Percentiles rank a stretch among this genome's conserved stretches.
Evolutionary conservation across 2,329 filamentous ascomycete genomes (phyloP).

Genomic region (Tolypocladium nubicola): DNA sequence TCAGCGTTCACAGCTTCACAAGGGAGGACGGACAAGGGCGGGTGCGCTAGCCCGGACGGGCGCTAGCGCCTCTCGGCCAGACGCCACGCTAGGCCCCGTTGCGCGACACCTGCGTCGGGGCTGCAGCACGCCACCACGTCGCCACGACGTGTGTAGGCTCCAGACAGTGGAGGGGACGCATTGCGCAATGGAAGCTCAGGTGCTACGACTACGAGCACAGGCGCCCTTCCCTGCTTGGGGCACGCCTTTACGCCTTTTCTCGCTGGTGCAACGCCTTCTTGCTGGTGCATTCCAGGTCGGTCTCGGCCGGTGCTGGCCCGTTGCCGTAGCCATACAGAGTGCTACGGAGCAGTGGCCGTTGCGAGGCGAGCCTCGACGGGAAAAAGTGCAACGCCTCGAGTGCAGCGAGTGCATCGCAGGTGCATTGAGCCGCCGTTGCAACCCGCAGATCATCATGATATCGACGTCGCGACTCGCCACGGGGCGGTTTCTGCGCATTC

Average conservation of each 20-base stretch:
- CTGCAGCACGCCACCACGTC: constrained; percentile 1
- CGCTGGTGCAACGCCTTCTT: background rate
- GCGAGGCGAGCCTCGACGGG: background rate
- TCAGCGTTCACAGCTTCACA: background rate
- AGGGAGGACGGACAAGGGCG: background rate
- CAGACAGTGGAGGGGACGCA: background rate
- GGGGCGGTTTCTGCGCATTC: background rate
- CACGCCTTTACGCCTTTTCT: background rate
- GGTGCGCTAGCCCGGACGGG: background rate
- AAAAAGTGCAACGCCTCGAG: background rate
- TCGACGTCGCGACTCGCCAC: background rate
- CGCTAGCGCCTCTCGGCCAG: background rate
- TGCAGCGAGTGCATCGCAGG: background rate
- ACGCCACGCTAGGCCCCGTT: background rate
- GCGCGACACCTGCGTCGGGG: background rate
- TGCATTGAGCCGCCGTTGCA: background rate
- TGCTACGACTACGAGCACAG: too few species aligned
- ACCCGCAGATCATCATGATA: background rate
- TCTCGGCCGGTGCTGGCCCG: background rate
- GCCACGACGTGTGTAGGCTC: background rate
- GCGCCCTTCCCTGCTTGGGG: background rate
- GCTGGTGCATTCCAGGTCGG: background rate
- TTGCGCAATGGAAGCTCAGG: background rate
- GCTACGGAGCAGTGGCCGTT: background rate
- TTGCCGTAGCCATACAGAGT: background rate